phyloP scores from a whole-genome alignment of 2,329 filamentous ascomycete species.

The Cladosporium phlei region DNA sequence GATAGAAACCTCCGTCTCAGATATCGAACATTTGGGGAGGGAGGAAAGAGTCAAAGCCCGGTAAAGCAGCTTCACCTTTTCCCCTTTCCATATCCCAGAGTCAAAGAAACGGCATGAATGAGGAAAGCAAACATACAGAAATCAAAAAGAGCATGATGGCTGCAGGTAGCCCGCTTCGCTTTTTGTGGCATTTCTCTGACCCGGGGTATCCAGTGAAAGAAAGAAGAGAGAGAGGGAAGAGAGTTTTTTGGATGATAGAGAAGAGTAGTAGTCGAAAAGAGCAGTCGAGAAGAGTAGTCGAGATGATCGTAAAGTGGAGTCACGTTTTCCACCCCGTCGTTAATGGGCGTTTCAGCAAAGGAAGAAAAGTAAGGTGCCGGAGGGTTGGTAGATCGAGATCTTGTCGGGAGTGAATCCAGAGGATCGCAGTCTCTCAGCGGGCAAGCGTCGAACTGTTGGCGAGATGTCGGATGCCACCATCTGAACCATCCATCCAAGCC shows the following conservation, averaged over 20 bases:
- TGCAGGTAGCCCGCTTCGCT: not conserved
- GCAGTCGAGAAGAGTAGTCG: constrained; percentile 2
- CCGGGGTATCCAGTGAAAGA: constrained; percentile 3
- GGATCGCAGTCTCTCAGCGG: not conserved
- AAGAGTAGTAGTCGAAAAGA: not conserved
- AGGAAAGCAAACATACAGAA: not conserved
- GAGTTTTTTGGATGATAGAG: not conserved
- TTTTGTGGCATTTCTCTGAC: constrained; percentile 5
- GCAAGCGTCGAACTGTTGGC: no score
- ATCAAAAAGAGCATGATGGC: not conserved
- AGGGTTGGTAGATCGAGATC: not conserved
- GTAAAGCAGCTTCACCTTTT: no score
- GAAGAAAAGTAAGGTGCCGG: not conserved
- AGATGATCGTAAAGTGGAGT: constrained; percentile 9
- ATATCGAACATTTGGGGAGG: no score
- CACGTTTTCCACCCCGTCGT: constrained; percentile 10
- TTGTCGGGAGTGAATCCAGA: not conserved
- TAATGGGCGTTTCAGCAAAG: constrained; percentile 8
- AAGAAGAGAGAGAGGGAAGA: not conserved
- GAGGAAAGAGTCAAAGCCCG: no score
- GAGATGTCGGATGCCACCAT: constrained; percentile 1
- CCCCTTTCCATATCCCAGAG: not conserved
- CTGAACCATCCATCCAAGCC: constrained; percentile 9
- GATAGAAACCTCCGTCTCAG: no score
- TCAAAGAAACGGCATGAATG: not conserved